phyloP scores from a whole-genome alignment of 345 rosid genomes.

The Heritiera fomes region DNA sequence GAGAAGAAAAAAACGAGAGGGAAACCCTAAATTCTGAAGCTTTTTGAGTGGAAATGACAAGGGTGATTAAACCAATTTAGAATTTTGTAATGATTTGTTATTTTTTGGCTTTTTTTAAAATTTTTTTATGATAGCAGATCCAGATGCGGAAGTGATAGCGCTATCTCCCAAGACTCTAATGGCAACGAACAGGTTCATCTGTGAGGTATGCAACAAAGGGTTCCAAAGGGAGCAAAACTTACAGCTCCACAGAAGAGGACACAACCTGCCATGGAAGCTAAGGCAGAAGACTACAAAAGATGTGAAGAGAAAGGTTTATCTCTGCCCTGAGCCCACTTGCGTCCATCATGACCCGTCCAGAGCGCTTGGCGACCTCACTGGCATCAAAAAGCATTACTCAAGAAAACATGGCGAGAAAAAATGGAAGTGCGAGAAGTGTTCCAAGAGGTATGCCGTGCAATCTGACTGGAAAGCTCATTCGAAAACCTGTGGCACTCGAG shows the following conservation, averaged over 20 bases:
- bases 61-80: slow-evolving; percentile 15
- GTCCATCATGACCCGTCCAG: slow-evolving; percentile 85
- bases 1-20: neutral
- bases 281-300: slow-evolving; percentile 74
- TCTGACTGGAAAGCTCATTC: slow-evolving; percentile 93
- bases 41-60: neutral
- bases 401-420: slow-evolving; percentile 83
- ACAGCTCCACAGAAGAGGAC: slow-evolving; percentile 91
- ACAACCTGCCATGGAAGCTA: slow-evolving; percentile 81
- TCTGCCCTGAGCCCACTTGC: slow-evolving; percentile 85
- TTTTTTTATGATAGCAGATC: slow-evolving; percentile 44
- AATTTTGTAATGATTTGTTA: slow-evolving; percentile 18
- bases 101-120: slow-evolving; percentile 13
- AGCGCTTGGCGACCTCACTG: slow-evolving; percentile 84
- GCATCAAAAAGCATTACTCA: slow-evolving; percentile 77
- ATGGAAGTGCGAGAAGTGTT: slow-evolving; percentile 88
- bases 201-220: slow-evolving; percentile 88
- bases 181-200: slow-evolving; percentile 86
- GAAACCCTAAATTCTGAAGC: slow-evolving; percentile 11
- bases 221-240: slow-evolving; percentile 84
- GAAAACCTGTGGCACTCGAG: slow-evolving; percentile 78
- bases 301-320: slow-evolving; percentile 77
- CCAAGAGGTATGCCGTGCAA: slow-evolving; percentile 75
- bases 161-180: slow-evolving; percentile 82
- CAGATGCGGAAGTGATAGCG: slow-evolving; percentile 87